Evolutionary conservation across 148 eudicot genomes (phyloP).

Genomic region (Rhododendron ferrugineum): DNA sequence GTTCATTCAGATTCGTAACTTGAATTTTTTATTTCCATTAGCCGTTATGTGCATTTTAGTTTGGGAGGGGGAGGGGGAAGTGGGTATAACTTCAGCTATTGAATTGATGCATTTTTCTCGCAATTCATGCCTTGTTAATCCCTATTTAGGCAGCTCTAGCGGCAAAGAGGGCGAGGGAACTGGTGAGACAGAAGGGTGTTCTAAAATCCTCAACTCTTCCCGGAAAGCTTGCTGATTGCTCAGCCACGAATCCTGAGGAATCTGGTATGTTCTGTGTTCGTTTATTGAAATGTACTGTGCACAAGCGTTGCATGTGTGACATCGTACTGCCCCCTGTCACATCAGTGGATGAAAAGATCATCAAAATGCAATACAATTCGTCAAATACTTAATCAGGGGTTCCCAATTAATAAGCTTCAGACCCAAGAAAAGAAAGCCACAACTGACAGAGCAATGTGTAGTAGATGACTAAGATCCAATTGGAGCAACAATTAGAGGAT

Average conservation of each 20-base stretch:
- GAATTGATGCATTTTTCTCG: slow-evolving; percentile 5
- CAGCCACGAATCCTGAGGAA: slow-evolving; percentile 87
- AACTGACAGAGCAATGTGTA: neutral
- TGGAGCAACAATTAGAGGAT: neutral
- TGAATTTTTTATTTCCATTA: neutral
- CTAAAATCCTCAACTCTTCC: slow-evolving; percentile 93
- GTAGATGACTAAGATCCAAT: neutral
- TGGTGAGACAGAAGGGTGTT: slow-evolving; percentile 85
- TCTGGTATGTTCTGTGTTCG: slow-evolving; percentile 41
- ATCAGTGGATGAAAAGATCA: neutral
- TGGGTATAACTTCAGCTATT: neutral
- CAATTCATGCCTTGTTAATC: slow-evolving; percentile 7
- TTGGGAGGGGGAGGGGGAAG: neutral
- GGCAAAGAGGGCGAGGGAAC: slow-evolving; percentile 93
- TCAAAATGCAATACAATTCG: neutral
- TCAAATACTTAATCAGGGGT: neutral
- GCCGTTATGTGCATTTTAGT: neutral
- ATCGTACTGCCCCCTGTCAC: neutral
- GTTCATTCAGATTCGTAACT: neutral
- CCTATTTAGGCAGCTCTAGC: slow-evolving; percentile 81
- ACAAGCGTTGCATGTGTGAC: neutral
- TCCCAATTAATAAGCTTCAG: neutral
- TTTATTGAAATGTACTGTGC: neutral
- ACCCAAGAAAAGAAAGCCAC: neutral
- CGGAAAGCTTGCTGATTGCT: slow-evolving; percentile 99